A percentile compares a stretch with the other conserved stretches of the same genome.
Conservation (phyloP, 768 basidiomycete species). For the Zangia roseola region DNA sequence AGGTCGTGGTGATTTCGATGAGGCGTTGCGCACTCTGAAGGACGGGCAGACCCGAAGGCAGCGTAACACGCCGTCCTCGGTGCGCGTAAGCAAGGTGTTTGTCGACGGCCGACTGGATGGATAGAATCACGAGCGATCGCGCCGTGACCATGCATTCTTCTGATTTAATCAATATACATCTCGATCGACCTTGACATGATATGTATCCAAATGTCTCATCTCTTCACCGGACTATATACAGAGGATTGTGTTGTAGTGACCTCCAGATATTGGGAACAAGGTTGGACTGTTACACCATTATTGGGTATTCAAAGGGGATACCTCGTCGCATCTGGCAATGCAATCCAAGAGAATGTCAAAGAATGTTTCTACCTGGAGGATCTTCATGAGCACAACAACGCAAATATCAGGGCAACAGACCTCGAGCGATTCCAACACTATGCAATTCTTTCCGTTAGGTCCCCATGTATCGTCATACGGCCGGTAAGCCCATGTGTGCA, state of each 20-base stretch:
- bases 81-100: constrained; percentile 23
- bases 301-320: constrained; percentile 56
- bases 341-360: constrained; percentile 65
- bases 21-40: constrained; percentile 79
- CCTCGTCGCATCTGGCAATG: constrained; percentile 53
- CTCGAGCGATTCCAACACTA: constrained; percentile 65
- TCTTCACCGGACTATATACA: not conserved
- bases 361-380: constrained; percentile 55
- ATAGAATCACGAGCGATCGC: not conserved
- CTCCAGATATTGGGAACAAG: too few species aligned
- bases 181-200: not conserved
- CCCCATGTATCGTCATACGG: constrained; percentile 71
- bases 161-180: not conserved
- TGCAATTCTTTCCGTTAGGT: constrained; percentile 67
- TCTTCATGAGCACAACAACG: constrained; percentile 1
- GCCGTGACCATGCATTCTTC: not conserved
- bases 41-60: constrained; percentile 43
- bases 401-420: constrained; percentile 37
- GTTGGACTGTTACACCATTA: not conserved
- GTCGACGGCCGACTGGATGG: constrained; percentile 23
- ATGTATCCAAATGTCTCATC: not conserved
- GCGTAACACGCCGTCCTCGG: constrained; percentile 14
- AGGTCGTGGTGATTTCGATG: constrained; percentile 78
- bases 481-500: constrained; percentile 71
- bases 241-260: too few species aligned